phyloP scores from a whole-genome alignment of 805 yeast species.

The Candida corydali region DNA sequence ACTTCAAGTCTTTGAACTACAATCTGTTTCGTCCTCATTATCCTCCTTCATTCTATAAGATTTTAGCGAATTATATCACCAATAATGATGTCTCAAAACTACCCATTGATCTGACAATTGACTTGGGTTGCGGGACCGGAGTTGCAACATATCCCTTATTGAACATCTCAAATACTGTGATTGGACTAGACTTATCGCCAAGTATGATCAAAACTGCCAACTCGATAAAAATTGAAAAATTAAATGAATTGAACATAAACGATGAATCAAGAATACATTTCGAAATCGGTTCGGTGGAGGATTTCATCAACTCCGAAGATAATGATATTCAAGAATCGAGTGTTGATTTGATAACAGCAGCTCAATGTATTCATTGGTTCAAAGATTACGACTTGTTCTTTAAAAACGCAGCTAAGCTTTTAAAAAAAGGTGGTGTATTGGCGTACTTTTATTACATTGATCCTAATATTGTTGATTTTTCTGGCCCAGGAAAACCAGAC shows the following conservation, averaged over 20 bases:
- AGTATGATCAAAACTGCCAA: conserved; percentile 45
- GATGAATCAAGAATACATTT: conserved; percentile 27
- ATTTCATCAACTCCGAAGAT: conserved; percentile 15
- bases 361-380: conserved; percentile 43
- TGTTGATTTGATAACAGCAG: conserved; percentile 38
- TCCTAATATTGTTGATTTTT: conserved; percentile 29
- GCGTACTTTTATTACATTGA: conserved; percentile 42
- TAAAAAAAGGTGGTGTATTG: conserved; percentile 38
- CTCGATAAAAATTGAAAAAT: conserved; percentile 19
- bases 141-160: conserved; percentile 45
- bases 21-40: conserved; percentile 40
- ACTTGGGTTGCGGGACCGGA: conserved; percentile 54
- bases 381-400: conserved; percentile 28
- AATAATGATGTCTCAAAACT: conserved; percentile 10
- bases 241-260: conserved; percentile 20
- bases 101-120: conserved; percentile 25
- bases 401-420: conserved; percentile 29
- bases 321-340: conserved; percentile 13
- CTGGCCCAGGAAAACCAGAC: conserved; percentile 8
- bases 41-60: conserved; percentile 33
- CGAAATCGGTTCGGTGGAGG: conserved; percentile 30
- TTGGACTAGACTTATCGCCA: conserved; percentile 45
- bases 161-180: conserved; percentile 30
- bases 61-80: conserved; percentile 23
- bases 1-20: conserved; percentile 31